phyloP scores from a whole-genome alignment of 1,139 yeast genomes.

The Hemisphaericaspora subhashii region DNA sequence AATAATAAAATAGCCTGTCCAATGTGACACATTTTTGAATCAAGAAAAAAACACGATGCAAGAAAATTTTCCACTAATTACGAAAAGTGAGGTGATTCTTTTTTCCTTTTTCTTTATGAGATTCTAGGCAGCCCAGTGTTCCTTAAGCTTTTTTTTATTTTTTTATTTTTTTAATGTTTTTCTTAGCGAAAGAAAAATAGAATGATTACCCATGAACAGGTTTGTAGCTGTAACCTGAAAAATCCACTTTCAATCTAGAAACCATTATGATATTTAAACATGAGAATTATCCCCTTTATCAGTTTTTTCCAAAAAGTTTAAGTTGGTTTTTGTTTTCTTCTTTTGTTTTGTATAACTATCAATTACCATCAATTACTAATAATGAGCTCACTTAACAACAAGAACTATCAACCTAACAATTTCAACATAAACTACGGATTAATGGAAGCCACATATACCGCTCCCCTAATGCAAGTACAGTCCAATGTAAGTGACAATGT shows the following conservation, averaged over 20 bases:
- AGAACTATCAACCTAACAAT: background rate
- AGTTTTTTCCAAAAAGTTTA: no score
- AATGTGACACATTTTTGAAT: background rate
- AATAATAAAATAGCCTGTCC: no score
- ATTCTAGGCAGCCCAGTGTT: background rate
- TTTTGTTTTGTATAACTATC: background rate
- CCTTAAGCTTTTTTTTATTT: no score
- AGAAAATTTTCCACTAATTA: background rate
- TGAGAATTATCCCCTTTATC: background rate
- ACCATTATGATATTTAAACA: background rate
- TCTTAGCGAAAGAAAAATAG: no score
- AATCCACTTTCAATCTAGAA: no score
- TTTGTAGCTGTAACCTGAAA: no score
- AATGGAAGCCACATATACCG: conserved; percentile 11
- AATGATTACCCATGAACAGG: no score
- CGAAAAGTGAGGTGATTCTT: background rate
- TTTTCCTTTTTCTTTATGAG: background rate
- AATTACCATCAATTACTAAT: background rate
- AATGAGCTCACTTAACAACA: conserved; percentile 1
- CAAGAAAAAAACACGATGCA: background rate
- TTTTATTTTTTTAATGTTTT: no score
- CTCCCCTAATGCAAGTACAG: conserved; percentile 18
- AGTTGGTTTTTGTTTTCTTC: no score
- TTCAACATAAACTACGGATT: conserved; percentile 1
- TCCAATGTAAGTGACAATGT: conserved; percentile 11